These are phyloP conservation scores for Fusarium phyllophilum DNA, from an alignment of 2,329 filamentous ascomycete species.

Conservation along the genomic window DNA sequence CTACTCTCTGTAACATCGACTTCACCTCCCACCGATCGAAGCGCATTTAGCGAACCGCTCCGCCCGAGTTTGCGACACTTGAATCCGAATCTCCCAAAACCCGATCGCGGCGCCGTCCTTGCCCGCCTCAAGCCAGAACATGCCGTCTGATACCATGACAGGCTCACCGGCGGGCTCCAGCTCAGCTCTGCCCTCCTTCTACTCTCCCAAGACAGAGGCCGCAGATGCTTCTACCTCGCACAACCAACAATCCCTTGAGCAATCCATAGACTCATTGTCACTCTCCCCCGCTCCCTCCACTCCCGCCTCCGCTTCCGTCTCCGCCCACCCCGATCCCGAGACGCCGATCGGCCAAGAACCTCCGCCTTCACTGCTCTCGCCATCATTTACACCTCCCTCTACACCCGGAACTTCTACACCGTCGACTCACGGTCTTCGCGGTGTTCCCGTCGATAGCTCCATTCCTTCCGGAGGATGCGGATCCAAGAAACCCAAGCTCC, in stretches of 20 bases:
- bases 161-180: slow-evolving; percentile 47
- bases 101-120: slow-evolving; percentile 38
- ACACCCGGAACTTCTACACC: slow-evolving; percentile 70
- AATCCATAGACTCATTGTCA: slow-evolving; percentile 50
- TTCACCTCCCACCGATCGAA: slow-evolving; percentile 6
- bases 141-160: slow-evolving; percentile 45
- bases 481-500: slow-evolving; percentile 74
- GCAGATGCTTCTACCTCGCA: slow-evolving; percentile 37
- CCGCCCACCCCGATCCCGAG: slow-evolving; percentile 26
- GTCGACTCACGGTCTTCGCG: slow-evolving; percentile 55
- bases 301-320: slow-evolving; percentile 23
- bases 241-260: slow-evolving; percentile 35
- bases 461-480: slow-evolving; percentile 68
- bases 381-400: slow-evolving; percentile 80
- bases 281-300: slow-evolving; percentile 45
- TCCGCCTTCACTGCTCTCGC: slow-evolving; percentile 81
- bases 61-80: slow-evolving; percentile 25
- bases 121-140: slow-evolving; percentile 39
- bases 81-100: slow-evolving; percentile 29
- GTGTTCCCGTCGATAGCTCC: slow-evolving; percentile 70
- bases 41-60: slow-evolving; percentile 25
- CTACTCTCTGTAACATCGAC: not conserved
- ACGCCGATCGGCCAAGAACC: slow-evolving; percentile 47
- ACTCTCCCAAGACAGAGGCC: slow-evolving; percentile 54
- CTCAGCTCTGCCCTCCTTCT: slow-evolving; percentile 57